phyloP scores from a whole-genome alignment of 1,139 yeast genomes.

The Zygosaccharomyces pseudobailii region DNA sequence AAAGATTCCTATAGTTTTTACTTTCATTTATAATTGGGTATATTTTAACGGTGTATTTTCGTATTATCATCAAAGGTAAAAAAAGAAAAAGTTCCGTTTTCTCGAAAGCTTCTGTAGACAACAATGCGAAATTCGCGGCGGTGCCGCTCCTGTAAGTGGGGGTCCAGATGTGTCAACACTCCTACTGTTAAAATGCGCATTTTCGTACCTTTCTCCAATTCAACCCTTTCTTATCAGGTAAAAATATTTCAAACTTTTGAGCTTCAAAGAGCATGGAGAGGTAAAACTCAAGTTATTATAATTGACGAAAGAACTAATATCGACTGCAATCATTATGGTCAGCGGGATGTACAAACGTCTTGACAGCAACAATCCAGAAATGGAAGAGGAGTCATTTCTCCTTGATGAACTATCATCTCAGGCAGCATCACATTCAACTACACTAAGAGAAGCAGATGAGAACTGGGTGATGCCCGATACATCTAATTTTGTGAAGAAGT shows the following conservation, averaged over 20 bases:
- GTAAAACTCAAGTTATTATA: no score
- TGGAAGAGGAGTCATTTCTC: constrained; percentile 1
- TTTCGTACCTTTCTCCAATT: neutral
- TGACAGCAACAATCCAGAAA: neutral
- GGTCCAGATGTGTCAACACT: neutral
- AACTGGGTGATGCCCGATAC: constrained; percentile 42
- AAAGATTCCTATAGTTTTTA: constrained; percentile 1
- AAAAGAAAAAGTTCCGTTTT: no score
- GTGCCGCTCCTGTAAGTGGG: no score
- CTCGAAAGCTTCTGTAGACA: no score
- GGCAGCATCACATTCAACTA: neutral
- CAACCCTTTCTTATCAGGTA: neutral
- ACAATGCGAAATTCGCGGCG: no score
- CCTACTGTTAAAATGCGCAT: neutral
- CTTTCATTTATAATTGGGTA: constrained; percentile 13
- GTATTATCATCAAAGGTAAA: neutral
- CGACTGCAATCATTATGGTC: neutral
- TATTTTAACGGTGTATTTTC: constrained; percentile 12
- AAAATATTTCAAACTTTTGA: neutral
- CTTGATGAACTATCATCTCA: constrained; percentile 1
- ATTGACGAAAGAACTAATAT: no score
- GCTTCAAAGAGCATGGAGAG: no score
- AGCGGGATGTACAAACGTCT: neutral
- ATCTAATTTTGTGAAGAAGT: constrained; percentile 27
- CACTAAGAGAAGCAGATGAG: constrained; percentile 21